These are phyloP conservation scores for Aotearoamyces nothofagi DNA, from an alignment of 2,329 filamentous ascomycete genomes.

Conservation along the genomic window DNA sequence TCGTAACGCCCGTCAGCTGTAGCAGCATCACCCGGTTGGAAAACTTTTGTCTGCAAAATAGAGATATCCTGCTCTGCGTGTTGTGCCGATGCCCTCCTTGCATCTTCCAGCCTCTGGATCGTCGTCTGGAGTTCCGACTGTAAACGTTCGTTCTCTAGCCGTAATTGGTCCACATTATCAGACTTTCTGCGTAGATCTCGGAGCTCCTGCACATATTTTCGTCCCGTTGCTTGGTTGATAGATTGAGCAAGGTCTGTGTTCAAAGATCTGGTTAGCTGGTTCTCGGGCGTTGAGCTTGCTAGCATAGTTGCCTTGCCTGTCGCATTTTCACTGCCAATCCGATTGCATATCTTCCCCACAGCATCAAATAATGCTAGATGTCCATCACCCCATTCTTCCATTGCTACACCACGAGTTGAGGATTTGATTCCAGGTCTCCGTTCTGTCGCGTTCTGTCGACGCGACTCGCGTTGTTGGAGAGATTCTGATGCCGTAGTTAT, in stretches of 20 bases:
- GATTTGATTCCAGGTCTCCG: too few species aligned
- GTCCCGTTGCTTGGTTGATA: not conserved
- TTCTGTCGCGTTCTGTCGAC: too few species aligned
- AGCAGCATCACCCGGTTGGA: not conserved
- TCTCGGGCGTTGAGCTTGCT: too few species aligned
- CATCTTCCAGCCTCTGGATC: not conserved
- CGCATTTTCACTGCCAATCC: conserved; percentile 1
- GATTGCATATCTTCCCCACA: conserved; percentile 2
- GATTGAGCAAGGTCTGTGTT: not conserved
- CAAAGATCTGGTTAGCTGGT: too few species aligned
- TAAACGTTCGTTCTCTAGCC: not conserved
- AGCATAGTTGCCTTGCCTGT: conserved; percentile 2
- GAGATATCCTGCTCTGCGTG: not conserved
- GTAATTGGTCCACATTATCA: not conserved
- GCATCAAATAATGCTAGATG: conserved; percentile 3
- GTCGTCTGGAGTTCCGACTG: not conserved
- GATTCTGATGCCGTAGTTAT: too few species aligned
- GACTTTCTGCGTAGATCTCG: not conserved
- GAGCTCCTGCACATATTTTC: conserved; percentile 1
- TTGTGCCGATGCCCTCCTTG: not conserved
- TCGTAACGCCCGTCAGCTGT: conserved; percentile 2
- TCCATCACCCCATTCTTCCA: conserved; percentile 3
- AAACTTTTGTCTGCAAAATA: not conserved
- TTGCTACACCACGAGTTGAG: not conserved
- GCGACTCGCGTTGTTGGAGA: too few species aligned